phyloP scores from a whole-genome alignment of 208 protist species.

The Trichomonas tenax region DNA sequence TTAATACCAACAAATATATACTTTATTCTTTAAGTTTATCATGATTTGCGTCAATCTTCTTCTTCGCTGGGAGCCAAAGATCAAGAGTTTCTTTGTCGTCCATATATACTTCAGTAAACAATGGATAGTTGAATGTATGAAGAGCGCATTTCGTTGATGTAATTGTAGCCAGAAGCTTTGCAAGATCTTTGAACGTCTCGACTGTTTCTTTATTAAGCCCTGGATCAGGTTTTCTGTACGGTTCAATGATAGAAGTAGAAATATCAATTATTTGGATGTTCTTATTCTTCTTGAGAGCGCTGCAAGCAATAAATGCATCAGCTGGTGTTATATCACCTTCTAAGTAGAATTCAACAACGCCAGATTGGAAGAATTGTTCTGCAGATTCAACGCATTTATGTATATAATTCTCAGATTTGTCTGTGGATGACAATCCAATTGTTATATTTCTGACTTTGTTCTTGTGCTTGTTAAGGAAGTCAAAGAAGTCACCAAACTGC shows the following conservation, averaged over 20 bases:
- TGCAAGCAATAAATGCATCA: not conserved
- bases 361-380: not conserved
- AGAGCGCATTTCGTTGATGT: not conserved
- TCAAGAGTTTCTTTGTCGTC: not conserved
- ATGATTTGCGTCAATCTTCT: not conserved
- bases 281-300: not conserved
- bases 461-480: not conserved
- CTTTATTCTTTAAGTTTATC: not conserved
- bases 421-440: not conserved
- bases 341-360: not conserved
- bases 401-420: not conserved
- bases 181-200: not conserved
- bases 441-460: not conserved
- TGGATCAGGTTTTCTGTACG: not conserved
- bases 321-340: not conserved
- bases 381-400: not conserved
- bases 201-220: not conserved
- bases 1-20: not conserved
- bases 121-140: not conserved
- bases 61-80: not conserved
- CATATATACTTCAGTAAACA: not conserved
- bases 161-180: not conserved
- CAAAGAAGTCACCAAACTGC: not conserved
- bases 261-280: not conserved
- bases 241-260: not conserved